Conservation (phyloP, 2,329 filamentous ascomycete genomes). For the Curvularia sp. region DNA sequence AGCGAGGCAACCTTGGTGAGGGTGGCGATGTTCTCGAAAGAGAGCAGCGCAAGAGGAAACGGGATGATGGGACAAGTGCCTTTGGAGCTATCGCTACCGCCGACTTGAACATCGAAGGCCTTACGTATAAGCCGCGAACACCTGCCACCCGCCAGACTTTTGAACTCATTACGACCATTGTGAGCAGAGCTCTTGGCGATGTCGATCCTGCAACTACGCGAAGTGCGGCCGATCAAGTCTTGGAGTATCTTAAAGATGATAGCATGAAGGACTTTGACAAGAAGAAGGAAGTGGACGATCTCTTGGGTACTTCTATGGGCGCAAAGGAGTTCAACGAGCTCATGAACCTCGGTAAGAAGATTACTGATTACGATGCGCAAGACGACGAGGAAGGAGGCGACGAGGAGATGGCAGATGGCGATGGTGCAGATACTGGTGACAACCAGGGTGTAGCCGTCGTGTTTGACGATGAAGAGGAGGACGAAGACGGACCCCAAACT, state of each 20-base stretch:
- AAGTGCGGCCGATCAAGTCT: constrained; percentile 88
- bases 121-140: constrained; percentile 90
- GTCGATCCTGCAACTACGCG: constrained; percentile 90
- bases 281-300: constrained; percentile 96
- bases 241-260: constrained; percentile 94
- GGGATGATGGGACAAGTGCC: constrained; percentile 71
- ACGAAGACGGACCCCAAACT: constrained; percentile 77
- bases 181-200: constrained; percentile 87
- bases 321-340: constrained; percentile 96
- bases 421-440: constrained; percentile 78
- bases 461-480: constrained; percentile 86
- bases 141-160: constrained; percentile 91
- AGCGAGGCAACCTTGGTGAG: constrained; percentile 78
- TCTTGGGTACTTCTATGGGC: constrained; percentile 80
- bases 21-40: constrained; percentile 83
- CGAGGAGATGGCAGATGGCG: constrained; percentile 66
- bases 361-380: constrained; percentile 96
- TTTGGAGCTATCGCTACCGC: constrained; percentile 76
- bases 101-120: constrained; percentile 84
- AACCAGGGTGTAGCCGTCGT: constrained; percentile 96
- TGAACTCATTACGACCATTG: constrained; percentile 90
- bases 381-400: constrained; percentile 87
- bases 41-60: constrained; percentile 85
- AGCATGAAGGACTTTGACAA: constrained; percentile 97
- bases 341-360: constrained; percentile 96